Base-by-base conservation (phyloP, 768 basidiomycete species). In the Tylopilus subfusipes region DNA sequence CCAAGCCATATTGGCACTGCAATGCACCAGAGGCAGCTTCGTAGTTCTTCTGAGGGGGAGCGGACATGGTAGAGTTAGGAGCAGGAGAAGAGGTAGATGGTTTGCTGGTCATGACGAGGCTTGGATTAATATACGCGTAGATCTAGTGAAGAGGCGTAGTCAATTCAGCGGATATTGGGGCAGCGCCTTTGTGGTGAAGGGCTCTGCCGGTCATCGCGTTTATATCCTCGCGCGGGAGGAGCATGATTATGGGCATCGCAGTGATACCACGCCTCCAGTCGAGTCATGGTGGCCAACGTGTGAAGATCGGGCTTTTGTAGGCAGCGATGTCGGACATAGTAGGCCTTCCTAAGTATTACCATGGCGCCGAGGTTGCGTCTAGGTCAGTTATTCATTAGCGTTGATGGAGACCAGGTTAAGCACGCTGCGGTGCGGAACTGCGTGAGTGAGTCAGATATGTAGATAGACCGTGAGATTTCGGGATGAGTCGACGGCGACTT, bases 31-130 rank as follows among this genome's bases (percentile, higher is more conserved):
- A 65, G 4, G 65, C 60, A n/a, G 63, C 56, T 18, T 10, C 48
- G 40, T 65, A 66, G 50, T 66, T 63, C 58, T 66, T 66, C 39
- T 58, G 54, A 16, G 63, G 55, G 5, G 48, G 34, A 19, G 44
- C 11, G 11, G 44, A 14, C 53, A 44, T 54, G 12, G 49, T 33
- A 47, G 50, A 40, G 10, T 27, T 16, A 10, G 51, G 8, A 25
- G 42, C 4, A 21, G 30, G 34, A 30, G 38, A 25, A 31, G 46
- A 48, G 18, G 48, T 14, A 21, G 53, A 24, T n/a, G 39, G 36
- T 44, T 34, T 29, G 21, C 1, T 25, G 19, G 48, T 44, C 53
- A 33, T 49, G 29, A 2, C 22, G 33, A 21, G 29, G 4, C 14
- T 5, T 5, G 36, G 22, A 7, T 30, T 13, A 0, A 50, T 22